Percentiles rank a stretch among this genome's conserved stretches.
These are phyloP conservation scores for Chytriomyces sp. DNA, from an alignment of 192 early-diverging fungal genomes.

Conservation along the genomic window DNA sequence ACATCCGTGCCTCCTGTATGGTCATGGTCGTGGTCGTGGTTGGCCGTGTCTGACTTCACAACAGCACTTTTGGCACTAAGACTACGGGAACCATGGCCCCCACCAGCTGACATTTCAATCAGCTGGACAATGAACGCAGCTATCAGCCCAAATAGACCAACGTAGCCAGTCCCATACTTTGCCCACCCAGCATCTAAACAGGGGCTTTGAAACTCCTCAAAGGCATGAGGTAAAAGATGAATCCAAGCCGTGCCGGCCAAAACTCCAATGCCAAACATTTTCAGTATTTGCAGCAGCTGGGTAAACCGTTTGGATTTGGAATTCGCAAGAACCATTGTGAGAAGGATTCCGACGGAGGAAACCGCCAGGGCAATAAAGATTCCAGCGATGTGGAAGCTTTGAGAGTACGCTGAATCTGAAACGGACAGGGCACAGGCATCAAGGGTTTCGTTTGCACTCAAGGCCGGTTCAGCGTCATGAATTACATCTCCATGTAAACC, in stretches of 20 bases:
- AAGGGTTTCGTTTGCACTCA: too few relatives aligned
- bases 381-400: conserved; percentile 28
- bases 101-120: conserved; percentile 27
- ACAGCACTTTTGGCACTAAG: too few relatives aligned
- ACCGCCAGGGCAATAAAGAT: conserved; percentile 31
- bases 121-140: conserved; percentile 46
- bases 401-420: too few relatives aligned
- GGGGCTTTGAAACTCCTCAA: conserved; percentile 22
- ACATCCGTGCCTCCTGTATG: neutral
- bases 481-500: too few relatives aligned
- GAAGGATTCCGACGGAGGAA: conserved; percentile 30
- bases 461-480: too few relatives aligned
- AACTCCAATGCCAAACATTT: conserved; percentile 57
- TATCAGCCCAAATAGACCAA: conserved; percentile 45
- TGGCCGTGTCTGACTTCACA: neutral
- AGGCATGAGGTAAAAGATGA: conserved; percentile 48
- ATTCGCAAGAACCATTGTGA: conserved; percentile 5
- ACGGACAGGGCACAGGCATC: too few relatives aligned
- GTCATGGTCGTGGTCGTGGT: neutral
- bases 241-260: conserved; percentile 53
- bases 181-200: conserved; percentile 20
- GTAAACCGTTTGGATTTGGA: neutral
- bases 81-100: neutral
- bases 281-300: neutral
- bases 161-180: conserved; percentile 22